Conservation (phyloP, 2,329 filamentous ascomycete species). For the Pseudocercospora fijiensis region DNA sequence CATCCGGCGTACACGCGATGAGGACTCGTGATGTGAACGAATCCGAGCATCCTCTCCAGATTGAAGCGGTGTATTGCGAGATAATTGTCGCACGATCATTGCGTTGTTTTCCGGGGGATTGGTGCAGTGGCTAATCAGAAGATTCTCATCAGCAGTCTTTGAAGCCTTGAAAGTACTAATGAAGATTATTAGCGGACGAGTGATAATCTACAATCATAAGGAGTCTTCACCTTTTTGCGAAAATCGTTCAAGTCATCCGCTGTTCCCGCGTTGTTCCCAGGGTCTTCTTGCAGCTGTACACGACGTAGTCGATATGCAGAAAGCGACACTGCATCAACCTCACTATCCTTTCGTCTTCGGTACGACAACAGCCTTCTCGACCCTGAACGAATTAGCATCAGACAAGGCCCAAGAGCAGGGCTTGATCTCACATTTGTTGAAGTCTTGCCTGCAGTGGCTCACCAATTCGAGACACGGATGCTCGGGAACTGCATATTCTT, state of each 20-base stretch:
- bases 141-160: conserved; percentile 17
- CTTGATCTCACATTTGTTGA: conserved; percentile 74
- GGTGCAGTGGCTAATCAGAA: background rate
- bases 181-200: conserved; percentile 6
- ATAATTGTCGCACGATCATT: background rate
- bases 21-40: background rate
- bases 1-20: background rate
- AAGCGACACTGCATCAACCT: conserved; percentile 45
- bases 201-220: background rate
- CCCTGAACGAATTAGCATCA: conserved; percentile 55
- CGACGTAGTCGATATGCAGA: conserved; percentile 29
- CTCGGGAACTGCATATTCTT: conserved; percentile 71
- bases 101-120: background rate
- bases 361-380: conserved; percentile 87
- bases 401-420: background rate
- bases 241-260: conserved; percentile 70
- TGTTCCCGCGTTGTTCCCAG: conserved; percentile 45
- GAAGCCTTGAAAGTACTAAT: conserved; percentile 41
- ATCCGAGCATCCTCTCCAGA: background rate
- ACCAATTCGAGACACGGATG: conserved; percentile 74
- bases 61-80: too few relatives aligned
- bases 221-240: conserved; percentile 50
- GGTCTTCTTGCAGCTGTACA: conserved; percentile 21
- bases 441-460: conserved; percentile 76
- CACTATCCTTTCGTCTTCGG: conserved; percentile 62